These are phyloP conservation scores for Fusarium chlamydosporum DNA, from an alignment of 2,329 filamentous ascomycete species.

Conservation along the genomic window DNA sequence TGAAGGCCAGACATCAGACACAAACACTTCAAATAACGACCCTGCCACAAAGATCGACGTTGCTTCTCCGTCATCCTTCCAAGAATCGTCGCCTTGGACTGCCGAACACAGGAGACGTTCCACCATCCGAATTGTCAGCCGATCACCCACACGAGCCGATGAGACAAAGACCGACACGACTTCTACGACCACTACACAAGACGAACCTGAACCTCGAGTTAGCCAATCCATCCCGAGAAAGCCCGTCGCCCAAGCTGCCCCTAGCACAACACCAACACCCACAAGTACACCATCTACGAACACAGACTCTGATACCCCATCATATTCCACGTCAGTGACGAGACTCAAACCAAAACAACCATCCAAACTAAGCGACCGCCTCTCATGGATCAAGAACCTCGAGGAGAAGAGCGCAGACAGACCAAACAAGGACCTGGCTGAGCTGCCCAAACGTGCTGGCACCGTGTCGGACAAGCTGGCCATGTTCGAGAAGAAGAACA, in stretches of 20 bases:
- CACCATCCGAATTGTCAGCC: constrained; percentile 6
- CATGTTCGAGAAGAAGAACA: constrained; percentile 33
- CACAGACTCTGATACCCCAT: background rate
- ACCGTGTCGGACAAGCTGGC: constrained; percentile 33
- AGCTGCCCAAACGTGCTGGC: constrained; percentile 25
- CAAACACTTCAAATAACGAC: background rate
- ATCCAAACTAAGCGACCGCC: constrained; percentile 20
- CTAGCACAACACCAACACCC: background rate
- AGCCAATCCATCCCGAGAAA: background rate
- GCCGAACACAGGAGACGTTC: constrained; percentile 8
- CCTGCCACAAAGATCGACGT: constrained; percentile 7
- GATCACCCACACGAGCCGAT: constrained; percentile 9
- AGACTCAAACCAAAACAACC: constrained; percentile 19
- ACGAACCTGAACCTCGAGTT: background rate
- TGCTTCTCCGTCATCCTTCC: constrained; percentile 4
- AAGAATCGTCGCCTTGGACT: constrained; percentile 17
- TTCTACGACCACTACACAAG: background rate
- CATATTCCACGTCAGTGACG: constrained; percentile 1
- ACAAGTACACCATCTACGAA: background rate
- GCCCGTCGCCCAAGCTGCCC: background rate
- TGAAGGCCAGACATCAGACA: constrained; percentile 7
- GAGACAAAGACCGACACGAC: constrained; percentile 11
- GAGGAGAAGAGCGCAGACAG: constrained; percentile 19
- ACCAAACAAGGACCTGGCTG: constrained; percentile 17
- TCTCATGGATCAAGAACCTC: constrained; percentile 28